phyloP scores from a whole-genome alignment of 345 rosid species.

The Populus nigra region DNA sequence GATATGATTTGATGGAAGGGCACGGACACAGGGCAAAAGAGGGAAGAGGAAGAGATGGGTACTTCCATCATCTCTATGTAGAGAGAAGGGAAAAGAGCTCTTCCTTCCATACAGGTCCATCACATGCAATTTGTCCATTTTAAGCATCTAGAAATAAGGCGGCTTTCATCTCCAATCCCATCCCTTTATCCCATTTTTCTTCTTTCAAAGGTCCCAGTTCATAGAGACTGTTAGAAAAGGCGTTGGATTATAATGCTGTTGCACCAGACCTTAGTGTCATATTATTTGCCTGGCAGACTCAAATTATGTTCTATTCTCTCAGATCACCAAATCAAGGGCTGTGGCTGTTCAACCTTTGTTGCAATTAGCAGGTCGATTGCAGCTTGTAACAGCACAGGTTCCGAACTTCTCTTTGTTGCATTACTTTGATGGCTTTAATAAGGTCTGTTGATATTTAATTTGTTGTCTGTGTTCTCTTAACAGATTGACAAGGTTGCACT shows the following conservation, averaged over 20 bases:
- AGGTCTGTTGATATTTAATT: not conserved
- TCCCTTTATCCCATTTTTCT: not conserved
- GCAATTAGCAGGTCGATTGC: conserved; percentile 78
- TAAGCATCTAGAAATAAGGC: not conserved
- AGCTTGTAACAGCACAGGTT: conserved; percentile 81
- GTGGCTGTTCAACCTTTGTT: conserved; percentile 60
- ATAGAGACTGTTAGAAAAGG: not conserved
- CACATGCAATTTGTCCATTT: not conserved
- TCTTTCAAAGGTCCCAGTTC: not conserved
- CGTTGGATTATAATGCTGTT: not conserved
- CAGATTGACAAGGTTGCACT: conserved; percentile 67
- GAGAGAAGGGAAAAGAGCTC: no score
- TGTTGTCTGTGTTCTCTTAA: conserved; percentile 10
- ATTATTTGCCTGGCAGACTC: not conserved
- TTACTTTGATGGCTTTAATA: not conserved
- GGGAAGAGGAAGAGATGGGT: no score
- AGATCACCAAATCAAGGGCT: conserved; percentile 63
- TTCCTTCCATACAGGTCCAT: not conserved
- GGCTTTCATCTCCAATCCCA: not conserved
- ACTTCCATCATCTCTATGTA: no score
- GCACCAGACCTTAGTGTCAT: not conserved
- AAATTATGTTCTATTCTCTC: conserved; percentile 21
- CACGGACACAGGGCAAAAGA: no score
- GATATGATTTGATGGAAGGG: no score
- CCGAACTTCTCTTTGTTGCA: conserved; percentile 8